These are phyloP conservation scores for Fusarium sp. DNA, from an alignment of 2,329 filamentous ascomycete genomes.

Conservation along the genomic window DNA sequence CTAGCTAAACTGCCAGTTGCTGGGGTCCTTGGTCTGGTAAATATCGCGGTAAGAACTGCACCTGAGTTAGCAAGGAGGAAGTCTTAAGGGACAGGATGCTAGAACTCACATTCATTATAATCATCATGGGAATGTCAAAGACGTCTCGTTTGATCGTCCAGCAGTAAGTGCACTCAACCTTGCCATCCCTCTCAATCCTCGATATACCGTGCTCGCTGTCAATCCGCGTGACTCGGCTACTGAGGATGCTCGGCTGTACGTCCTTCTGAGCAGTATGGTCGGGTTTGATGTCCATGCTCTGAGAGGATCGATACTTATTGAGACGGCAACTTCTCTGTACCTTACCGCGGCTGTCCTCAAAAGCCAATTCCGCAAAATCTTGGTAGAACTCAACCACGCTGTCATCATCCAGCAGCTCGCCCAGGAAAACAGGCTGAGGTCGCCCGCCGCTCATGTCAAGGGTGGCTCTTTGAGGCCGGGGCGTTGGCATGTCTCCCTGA, in stretches of 20 bases:
- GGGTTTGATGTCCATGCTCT: constrained; percentile 55
- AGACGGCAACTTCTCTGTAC: constrained; percentile 85
- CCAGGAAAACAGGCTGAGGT: constrained; percentile 84
- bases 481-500: constrained; percentile 57
- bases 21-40: constrained; percentile 64
- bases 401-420: constrained; percentile 92
- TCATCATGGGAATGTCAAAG: constrained; percentile 98
- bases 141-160: constrained; percentile 97
- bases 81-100: not conserved
- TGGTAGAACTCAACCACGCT: constrained; percentile 95
- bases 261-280: constrained; percentile 57
- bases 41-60: constrained; percentile 67
- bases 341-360: constrained; percentile 86
- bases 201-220: constrained; percentile 82
- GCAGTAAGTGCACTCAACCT: constrained; percentile 93
- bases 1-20: constrained; percentile 60
- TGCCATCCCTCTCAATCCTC: constrained; percentile 83
- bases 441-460: constrained; percentile 56
- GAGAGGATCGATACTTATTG: constrained; percentile 86
- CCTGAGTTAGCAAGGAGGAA: not conserved
- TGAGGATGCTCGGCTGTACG: constrained; percentile 56
- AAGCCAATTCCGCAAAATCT: constrained; percentile 90
- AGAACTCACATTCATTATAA: constrained; percentile 92
- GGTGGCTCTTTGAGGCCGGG: constrained; percentile 57
- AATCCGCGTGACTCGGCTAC: constrained; percentile 67